phyloP scores from a whole-genome alignment of 768 basidiomycete species.

The Boletus huronensis region DNA sequence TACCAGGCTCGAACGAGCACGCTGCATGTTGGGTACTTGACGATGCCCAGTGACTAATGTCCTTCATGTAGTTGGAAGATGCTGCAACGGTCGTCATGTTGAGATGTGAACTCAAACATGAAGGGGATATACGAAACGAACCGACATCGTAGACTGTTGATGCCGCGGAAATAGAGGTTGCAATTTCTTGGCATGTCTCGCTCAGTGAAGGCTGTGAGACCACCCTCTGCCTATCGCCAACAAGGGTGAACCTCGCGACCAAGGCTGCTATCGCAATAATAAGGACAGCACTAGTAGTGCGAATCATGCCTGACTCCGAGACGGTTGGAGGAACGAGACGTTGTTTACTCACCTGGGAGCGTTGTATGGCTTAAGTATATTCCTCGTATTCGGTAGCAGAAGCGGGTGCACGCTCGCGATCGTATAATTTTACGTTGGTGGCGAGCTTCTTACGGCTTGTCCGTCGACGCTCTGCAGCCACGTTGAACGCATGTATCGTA shows the following conservation, averaged over 20 bases:
- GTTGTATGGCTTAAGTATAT: not conserved
- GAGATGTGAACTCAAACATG: not conserved
- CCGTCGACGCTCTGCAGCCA: too few species aligned
- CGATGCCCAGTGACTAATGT: slow-evolving; percentile 49
- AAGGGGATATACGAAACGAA: not conserved
- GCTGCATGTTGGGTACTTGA: slow-evolving; percentile 44
- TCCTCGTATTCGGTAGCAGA: too few species aligned
- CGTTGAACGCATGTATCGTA: too few species aligned
- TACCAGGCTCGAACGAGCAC: slow-evolving; percentile 59
- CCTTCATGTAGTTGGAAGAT: slow-evolving; percentile 34
- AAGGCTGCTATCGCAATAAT: not conserved
- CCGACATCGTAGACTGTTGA: not conserved
- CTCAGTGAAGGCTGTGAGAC: not conserved
- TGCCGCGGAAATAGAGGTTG: not conserved
- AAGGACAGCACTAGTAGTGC: not conserved
- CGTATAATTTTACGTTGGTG: too few species aligned
- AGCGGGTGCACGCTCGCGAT: too few species aligned
- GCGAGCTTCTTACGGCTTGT: too few species aligned
- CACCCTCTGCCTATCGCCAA: not conserved
- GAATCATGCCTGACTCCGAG: not conserved
- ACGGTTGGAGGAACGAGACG: not conserved
- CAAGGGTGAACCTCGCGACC: not conserved
- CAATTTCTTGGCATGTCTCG: slow-evolving; percentile 2
- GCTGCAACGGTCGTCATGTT: not conserved
- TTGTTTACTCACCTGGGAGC: not conserved